Conservation (phyloP, 1,284 basidiomycete species). For the Violaceomyces palustris region DNA sequence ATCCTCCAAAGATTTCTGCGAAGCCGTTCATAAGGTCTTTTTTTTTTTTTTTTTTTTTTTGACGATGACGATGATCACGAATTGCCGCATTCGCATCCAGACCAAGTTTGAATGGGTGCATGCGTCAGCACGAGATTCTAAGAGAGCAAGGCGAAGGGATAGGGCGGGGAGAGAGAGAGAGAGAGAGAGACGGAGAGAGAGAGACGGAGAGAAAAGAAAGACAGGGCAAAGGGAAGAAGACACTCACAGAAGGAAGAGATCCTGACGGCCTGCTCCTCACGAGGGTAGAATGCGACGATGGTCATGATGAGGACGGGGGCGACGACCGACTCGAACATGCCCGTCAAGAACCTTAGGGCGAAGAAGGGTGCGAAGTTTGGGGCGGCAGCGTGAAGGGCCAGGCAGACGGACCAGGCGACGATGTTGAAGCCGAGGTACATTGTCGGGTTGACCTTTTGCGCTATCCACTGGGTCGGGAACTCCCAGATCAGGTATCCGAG, state of each 20-base stretch:
- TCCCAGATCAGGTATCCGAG: conserved; percentile 29
- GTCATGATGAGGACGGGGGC: conserved; percentile 38
- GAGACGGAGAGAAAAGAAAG: no score
- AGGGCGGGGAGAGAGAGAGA: no score
- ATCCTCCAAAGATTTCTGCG: conserved; percentile 42
- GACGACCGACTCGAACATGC: conserved; percentile 42
- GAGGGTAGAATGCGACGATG: conserved; percentile 40
- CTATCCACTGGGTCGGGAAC: conserved; percentile 10
- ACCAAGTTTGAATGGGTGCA: no score
- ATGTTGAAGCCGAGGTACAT: conserved; percentile 13
- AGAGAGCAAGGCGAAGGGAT: conserved; percentile 32
- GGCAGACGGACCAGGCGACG: conserved; percentile 18
- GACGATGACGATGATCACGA: no score
- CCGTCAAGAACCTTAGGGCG: conserved; percentile 44
- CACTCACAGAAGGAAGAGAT: no score
- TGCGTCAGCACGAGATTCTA: no score
- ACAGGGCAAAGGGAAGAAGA: no score
- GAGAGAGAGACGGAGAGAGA: no score
- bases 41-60: no score
- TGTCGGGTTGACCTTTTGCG: conserved; percentile 24
- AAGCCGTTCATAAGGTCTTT: conserved; percentile 46
- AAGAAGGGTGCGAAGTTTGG: conserved; percentile 38
- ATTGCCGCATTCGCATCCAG: no score
- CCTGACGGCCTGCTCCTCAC: conserved; percentile 34
- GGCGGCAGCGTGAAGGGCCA: conserved; percentile 38